These are phyloP conservation scores for Coccomyxa sp. DNA, from an alignment of 139 green algal species.

Conservation along the genomic window DNA sequence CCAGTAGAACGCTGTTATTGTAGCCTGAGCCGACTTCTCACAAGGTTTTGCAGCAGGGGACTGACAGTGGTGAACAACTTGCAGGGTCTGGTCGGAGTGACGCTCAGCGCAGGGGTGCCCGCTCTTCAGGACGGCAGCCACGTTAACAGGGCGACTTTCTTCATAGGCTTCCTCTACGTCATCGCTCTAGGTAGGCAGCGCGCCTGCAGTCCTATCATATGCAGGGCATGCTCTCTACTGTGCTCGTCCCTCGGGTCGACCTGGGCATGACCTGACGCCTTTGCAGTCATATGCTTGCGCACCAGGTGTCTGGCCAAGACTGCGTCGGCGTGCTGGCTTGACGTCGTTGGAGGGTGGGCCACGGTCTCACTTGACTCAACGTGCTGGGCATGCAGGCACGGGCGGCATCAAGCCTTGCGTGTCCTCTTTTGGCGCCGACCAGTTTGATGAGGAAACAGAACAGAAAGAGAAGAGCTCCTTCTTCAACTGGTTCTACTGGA, in stretches of 20 bases:
- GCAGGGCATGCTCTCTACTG: background rate
- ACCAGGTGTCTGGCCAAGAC: too few species aligned
- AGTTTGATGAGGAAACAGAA: slow-evolving; percentile 79
- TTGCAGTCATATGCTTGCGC: background rate
- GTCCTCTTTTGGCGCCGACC: slow-evolving; percentile 90
- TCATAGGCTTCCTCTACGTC: background rate
- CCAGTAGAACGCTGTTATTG: too few species aligned
- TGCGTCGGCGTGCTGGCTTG: too few species aligned
- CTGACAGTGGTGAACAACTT: too few species aligned
- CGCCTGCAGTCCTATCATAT: background rate
- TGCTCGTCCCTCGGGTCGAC: background rate
- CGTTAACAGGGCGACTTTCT: background rate
- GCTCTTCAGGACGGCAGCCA: background rate
- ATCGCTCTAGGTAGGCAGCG: background rate
- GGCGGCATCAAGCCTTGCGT: slow-evolving; percentile 95
- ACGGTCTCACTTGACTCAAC: too few species aligned
- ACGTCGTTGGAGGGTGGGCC: too few species aligned
- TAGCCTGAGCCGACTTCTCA: too few species aligned
- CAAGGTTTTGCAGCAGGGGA: too few species aligned
- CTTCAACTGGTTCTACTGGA: slow-evolving; percentile 62
- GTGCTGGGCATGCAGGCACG: slow-evolving; percentile 18
- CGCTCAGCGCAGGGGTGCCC: background rate
- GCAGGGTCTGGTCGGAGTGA: background rate
- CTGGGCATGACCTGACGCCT: background rate
- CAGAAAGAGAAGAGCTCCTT: slow-evolving; percentile 4